Evolutionary conservation across 1,284 basidiomycete genomes (phyloP).

Genomic region (Cutaneotrichosporon arboriforme): DNA sequence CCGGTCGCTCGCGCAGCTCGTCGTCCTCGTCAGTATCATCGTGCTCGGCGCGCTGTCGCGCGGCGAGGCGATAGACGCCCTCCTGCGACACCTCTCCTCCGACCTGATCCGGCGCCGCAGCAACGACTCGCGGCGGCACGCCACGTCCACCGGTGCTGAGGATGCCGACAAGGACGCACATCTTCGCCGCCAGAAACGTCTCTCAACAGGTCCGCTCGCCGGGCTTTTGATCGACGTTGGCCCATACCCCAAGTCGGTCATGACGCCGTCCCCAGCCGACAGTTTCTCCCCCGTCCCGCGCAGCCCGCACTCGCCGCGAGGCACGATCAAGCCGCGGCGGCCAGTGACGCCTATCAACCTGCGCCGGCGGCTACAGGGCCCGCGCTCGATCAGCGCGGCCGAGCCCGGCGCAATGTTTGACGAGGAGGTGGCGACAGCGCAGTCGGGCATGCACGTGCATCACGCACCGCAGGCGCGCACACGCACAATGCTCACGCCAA

Average conservation of each 20-base stretch:
- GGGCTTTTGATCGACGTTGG: constrained; percentile 35
- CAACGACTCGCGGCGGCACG: constrained; percentile 7
- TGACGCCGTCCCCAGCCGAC: background rate
- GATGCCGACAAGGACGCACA: background rate
- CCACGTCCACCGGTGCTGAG: background rate
- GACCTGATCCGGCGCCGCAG: constrained; percentile 24
- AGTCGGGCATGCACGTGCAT: background rate
- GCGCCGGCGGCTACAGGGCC: background rate
- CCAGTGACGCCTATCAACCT: background rate
- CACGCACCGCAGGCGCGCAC: background rate
- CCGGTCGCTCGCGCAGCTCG: constrained; percentile 37
- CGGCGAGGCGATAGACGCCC: constrained; percentile 29
- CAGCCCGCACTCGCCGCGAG: background rate
- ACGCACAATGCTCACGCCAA: background rate
- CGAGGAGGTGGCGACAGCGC: background rate
- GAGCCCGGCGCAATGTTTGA: background rate
- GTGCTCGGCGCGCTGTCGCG: constrained; percentile 31
- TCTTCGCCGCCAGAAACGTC: constrained; percentile 4
- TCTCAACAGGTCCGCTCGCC: constrained; percentile 29
- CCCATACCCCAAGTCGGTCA: background rate
- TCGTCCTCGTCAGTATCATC: constrained; percentile 37
- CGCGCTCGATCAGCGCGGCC: background rate
- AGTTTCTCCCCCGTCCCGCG: background rate
- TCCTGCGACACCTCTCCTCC: constrained; percentile 34
- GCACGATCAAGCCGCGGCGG: background rate